Evolutionary conservation across 78 protist species (phyloP).

Genomic region (Goniomonas avonlea): DNA sequence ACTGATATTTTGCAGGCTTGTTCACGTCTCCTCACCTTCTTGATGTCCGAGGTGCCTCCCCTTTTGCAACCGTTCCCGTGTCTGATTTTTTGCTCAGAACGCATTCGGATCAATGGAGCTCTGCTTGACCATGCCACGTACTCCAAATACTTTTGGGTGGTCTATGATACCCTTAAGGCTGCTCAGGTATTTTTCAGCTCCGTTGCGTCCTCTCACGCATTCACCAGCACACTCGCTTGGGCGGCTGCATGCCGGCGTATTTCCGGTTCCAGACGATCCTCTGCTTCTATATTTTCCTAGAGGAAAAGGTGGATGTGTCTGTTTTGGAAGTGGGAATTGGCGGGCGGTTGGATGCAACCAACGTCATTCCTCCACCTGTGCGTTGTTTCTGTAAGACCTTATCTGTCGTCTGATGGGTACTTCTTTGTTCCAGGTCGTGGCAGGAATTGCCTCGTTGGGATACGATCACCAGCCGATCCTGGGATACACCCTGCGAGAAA

Average conservation of each 20-base stretch:
- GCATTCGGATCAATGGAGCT: not conserved
- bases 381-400: no score
- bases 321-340: constrained; percentile 33
- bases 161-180: not conserved
- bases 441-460: constrained; percentile 17
- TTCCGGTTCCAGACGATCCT: not conserved
- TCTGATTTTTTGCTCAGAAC: no score
- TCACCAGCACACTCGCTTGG: not conserved
- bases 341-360: constrained; percentile 44
- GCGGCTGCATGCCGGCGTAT: not conserved
- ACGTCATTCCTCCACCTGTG: constrained; percentile 1
- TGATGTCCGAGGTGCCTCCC: no score
- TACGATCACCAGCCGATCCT: constrained; percentile 30
- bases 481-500: constrained; percentile 28
- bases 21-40: no score
- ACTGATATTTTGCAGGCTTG: no score
- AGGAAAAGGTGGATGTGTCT: not conserved
- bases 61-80: no score
- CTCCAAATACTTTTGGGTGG: not conserved
- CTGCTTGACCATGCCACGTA: not conserved
- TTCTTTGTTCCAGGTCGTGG: not conserved
- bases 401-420: no score
- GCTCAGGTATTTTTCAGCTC: no score
- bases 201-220: no score
- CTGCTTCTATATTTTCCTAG: not conserved